Evolutionary conservation across 352 stramenopile genomes (phyloP), one percentile per base, ranked within the genome.

Genomic region (Globisporangium spiculum): DNA sequence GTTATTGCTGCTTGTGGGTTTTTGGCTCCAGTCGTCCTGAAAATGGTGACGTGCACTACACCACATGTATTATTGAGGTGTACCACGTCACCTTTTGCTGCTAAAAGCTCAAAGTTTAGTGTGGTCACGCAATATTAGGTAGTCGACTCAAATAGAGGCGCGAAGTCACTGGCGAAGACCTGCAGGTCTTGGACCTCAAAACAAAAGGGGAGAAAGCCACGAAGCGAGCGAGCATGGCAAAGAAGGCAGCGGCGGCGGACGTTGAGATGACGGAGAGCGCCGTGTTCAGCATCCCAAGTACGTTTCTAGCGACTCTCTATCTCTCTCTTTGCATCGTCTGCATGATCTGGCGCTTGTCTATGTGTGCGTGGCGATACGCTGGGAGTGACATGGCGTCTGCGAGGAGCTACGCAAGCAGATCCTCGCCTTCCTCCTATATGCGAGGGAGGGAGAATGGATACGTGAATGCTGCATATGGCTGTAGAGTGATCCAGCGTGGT

Each of bases 211-310:
- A 59, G 60, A 36, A 69, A 59, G 57, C 22, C 16, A 65, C 24
- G 20, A 38, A 8, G 41, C 38, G 54, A 57, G 52, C 8, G 27
- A 65, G 7, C 24, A 79, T 81, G 75, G 56, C 63, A 30, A 79
- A 69, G 64, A 69, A 76, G 50, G 69, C 62, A 20, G 63, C 61
- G 41, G 60, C 55, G 32, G 32, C 20, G 53, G 65, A 81, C 36
- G 73, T 80, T 64, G 65, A 69, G 57, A 68, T 68, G 58, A 58
- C 58, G 22, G 57, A 76, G 10, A 72, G 52, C 48, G 54, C 61
- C 44, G 76, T 82, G 65, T 73, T 85, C 50, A 88, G 75, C 63
- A 74, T 85, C 12, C 79, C 77, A 55, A 85, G 77, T 84, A 77
- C 67, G 77, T 53, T 9, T 38, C 44, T 36, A 8, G 44, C 26